These are phyloP conservation scores for Trifolium pratense DNA, from an alignment of 306 rosid genomes.

Conservation along the genomic window DNA sequence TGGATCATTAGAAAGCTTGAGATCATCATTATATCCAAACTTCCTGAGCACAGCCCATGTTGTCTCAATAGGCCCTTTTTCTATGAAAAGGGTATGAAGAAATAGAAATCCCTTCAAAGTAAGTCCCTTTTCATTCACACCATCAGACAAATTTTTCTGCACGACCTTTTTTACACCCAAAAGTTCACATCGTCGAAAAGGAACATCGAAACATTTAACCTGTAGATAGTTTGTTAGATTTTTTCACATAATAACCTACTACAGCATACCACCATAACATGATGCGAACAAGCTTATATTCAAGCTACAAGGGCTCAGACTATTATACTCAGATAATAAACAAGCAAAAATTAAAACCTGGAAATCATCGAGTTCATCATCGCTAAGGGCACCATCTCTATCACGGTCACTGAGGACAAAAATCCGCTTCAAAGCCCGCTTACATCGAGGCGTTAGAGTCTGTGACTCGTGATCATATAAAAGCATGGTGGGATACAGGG, in stretches of 20 bases:
- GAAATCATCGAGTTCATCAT: constrained; percentile 50
- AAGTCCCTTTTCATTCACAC: constrained; percentile 94
- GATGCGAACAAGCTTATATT: constrained; percentile 31
- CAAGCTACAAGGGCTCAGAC: constrained; percentile 36
- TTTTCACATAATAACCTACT: constrained; percentile 1
- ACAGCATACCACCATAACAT: neutral
- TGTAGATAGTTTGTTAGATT: constrained; percentile 50
- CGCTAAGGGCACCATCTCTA: constrained; percentile 80
- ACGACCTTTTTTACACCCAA: constrained; percentile 86
- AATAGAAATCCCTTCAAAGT: constrained; percentile 91
- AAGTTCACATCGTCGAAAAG: constrained; percentile 87
- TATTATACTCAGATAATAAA: neutral
- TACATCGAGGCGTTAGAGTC: constrained; percentile 88
- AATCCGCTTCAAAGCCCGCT: constrained; percentile 87
- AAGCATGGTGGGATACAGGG: constrained; percentile 92
- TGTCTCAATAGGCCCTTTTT: constrained; percentile 93
- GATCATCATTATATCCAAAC: constrained; percentile 91
- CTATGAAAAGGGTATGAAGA: constrained; percentile 92
- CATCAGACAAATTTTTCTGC: constrained; percentile 82
- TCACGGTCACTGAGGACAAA: constrained; percentile 94
- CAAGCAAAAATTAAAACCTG: constrained; percentile 40
- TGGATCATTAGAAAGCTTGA: constrained; percentile 78
- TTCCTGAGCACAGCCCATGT: constrained; percentile 95
- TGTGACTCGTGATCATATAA: constrained; percentile 92
- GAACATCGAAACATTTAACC: constrained; percentile 98